Conservation (phyloP, 768 basidiomycete species). For the Russula ochroleuca region DNA sequence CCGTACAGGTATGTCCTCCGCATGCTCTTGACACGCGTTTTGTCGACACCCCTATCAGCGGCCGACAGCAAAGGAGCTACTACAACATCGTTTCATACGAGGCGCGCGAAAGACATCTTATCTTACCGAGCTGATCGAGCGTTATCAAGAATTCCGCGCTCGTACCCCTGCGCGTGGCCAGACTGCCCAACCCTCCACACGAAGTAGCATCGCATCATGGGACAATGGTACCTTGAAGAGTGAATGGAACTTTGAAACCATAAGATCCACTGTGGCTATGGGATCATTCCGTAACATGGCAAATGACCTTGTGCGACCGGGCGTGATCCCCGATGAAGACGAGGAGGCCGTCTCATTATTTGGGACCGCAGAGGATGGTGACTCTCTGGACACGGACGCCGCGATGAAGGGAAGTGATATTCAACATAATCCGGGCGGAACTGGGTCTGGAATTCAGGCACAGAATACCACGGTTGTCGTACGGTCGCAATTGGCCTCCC, state of each 20-base stretch:
- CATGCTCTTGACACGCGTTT: not conserved
- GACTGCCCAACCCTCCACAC: slow-evolving; percentile 53
- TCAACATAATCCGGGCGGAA: slow-evolving; percentile 32
- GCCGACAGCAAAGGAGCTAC: slow-evolving; percentile 84
- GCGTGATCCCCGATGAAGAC: slow-evolving; percentile 55
- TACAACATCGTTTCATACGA: slow-evolving; percentile 91
- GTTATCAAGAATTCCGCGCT: slow-evolving; percentile 72
- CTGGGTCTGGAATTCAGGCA: slow-evolving; percentile 52
- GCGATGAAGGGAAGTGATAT: slow-evolving; percentile 58
- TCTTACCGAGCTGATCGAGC: slow-evolving; percentile 83
- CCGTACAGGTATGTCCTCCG: slow-evolving; percentile 49
- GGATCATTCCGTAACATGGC: slow-evolving; percentile 72
- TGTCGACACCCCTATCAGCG: slow-evolving; percentile 49
- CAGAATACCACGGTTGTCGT: slow-evolving; percentile 73
- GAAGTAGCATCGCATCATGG: slow-evolving; percentile 56
- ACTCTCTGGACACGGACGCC: slow-evolving; percentile 56
- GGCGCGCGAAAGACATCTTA: slow-evolving; percentile 76
- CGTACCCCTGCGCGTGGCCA: slow-evolving; percentile 54
- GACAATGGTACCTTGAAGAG: slow-evolving; percentile 74
- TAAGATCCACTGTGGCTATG: slow-evolving; percentile 67
- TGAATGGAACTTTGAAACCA: slow-evolving; percentile 95
- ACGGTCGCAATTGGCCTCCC: slow-evolving; percentile 38
- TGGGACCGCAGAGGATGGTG: slow-evolving; percentile 45
- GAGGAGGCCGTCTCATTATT: slow-evolving; percentile 37
- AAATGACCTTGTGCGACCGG: slow-evolving; percentile 55